Evolutionary conservation across 2,329 filamentous ascomycete genomes (phyloP).

Genomic region (Tolypocladium inflatum): DNA sequence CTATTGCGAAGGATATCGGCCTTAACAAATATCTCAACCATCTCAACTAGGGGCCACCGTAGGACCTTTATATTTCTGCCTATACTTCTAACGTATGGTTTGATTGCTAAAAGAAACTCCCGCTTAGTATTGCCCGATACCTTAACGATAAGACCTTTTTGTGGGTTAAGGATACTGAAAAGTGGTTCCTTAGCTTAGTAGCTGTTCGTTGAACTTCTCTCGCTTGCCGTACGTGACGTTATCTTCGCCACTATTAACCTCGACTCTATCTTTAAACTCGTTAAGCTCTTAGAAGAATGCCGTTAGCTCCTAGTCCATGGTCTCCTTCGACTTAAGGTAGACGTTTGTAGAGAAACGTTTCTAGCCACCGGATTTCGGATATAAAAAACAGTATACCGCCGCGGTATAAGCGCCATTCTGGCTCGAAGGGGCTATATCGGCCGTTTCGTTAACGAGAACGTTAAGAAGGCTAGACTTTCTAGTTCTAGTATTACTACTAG

Average conservation of each 20-base stretch:
- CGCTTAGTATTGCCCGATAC: not conserved
- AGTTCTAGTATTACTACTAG: slow-evolving; percentile 7
- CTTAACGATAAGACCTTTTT: not conserved
- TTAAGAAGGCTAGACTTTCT: slow-evolving; percentile 9
- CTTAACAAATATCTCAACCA: slow-evolving; percentile 6
- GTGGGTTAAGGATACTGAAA: not conserved
- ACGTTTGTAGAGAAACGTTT: slow-evolving; percentile 1
- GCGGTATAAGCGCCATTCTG: slow-evolving; percentile 10
- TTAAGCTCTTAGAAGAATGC: slow-evolving; percentile 2
- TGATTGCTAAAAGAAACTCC: slow-evolving; percentile 1
- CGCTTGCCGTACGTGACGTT: not conserved
- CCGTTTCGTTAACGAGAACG: slow-evolving; percentile 1
- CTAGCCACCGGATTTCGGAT: not conserved
- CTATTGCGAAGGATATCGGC: slow-evolving; percentile 5
- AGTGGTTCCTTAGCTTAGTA: not conserved
- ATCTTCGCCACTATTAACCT: not conserved
- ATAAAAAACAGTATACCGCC: slow-evolving; percentile 7
- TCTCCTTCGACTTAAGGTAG: slow-evolving; percentile 6
- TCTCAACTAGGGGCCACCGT: slow-evolving; percentile 8
- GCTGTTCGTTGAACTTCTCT: not conserved
- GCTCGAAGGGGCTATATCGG: slow-evolving; percentile 5
- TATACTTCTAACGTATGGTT: slow-evolving; percentile 4
- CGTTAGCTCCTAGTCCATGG: slow-evolving; percentile 6
- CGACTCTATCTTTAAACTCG: not conserved
- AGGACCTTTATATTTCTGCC: not conserved